phyloP scores from a whole-genome alignment of 2,329 filamentous ascomycete species.

The Davidsoniella eucalypti region DNA sequence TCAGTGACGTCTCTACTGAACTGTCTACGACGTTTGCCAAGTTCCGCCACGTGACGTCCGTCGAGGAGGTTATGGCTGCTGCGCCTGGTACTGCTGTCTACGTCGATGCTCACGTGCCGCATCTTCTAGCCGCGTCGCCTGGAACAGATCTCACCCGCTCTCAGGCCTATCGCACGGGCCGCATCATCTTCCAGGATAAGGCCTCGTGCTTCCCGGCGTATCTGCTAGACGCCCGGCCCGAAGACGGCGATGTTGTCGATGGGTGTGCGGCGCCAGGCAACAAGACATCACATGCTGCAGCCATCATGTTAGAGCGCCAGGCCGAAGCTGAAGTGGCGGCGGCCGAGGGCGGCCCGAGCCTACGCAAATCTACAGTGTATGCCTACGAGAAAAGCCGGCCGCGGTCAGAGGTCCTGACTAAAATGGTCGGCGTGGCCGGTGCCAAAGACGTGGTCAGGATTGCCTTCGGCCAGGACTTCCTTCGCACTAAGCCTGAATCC shows the following conservation, averaged over 20 bases:
- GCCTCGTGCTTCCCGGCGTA: conserved; percentile 94
- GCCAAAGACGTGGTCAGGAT: conserved; percentile 50
- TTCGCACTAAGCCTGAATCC: conserved; percentile 51
- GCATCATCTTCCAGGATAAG: conserved; percentile 87
- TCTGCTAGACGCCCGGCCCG: conserved; percentile 51
- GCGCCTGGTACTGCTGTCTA: conserved; percentile 28
- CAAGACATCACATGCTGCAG: conserved; percentile 87
- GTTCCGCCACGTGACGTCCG: conserved; percentile 37
- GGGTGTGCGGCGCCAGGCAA: conserved; percentile 91
- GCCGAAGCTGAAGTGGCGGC: conserved; percentile 23
- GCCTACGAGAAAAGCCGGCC: conserved; percentile 64
- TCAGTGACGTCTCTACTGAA: conserved; percentile 53
- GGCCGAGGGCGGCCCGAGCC: conserved; percentile 14
- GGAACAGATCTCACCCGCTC: conserved; percentile 56
- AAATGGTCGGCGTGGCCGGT: conserved; percentile 70
- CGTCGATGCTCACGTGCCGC: conserved; percentile 68
- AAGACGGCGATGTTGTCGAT: conserved; percentile 69
- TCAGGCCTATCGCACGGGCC: conserved; percentile 55
- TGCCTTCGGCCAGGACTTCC: conserved; percentile 62
- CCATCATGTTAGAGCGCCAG: conserved; percentile 40
- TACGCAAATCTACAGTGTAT: conserved; percentile 33
- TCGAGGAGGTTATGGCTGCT: conserved; percentile 39
- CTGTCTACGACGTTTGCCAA: conserved; percentile 56
- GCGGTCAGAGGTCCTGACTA: conserved; percentile 59
- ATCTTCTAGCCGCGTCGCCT: conserved; percentile 64